Evolutionary conservation across 2,329 filamentous ascomycete genomes (phyloP).

Genomic region (Corynespora cassiicola): DNA sequence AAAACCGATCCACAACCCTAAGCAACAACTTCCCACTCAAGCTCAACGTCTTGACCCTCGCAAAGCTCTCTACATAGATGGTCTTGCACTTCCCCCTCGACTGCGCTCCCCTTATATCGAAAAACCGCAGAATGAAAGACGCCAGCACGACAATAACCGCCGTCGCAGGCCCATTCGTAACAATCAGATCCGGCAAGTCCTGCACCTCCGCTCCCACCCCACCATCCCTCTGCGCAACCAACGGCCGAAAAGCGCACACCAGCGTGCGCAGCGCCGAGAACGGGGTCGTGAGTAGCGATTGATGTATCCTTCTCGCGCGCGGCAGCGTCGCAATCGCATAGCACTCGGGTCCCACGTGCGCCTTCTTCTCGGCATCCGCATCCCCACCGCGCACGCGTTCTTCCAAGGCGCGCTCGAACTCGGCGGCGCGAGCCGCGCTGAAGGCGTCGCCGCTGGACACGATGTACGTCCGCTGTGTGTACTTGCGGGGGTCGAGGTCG

Average conservation of each 20-base stretch:
- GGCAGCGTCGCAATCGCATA: conserved; percentile 74
- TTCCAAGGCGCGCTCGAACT: conserved; percentile 64
- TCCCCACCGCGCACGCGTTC: conserved; percentile 15
- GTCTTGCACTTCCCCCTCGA: conserved; percentile 67
- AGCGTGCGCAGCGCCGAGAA: conserved; percentile 71
- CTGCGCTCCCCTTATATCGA: conserved; percentile 47
- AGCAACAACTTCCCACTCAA: conserved; percentile 81
- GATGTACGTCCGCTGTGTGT: conserved; percentile 78
- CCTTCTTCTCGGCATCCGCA: conserved; percentile 3
- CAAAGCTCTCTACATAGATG: conserved; percentile 93
- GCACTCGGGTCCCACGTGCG: conserved; percentile 40
- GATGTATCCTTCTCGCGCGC: conserved; percentile 82
- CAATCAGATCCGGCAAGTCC: conserved; percentile 73
- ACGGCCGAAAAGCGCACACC: conserved; percentile 64
- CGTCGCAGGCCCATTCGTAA: conserved; percentile 89
- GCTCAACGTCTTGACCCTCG: conserved; percentile 81
- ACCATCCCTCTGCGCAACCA: no score
- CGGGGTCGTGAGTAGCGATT: conserved; percentile 76
- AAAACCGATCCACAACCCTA: conserved; percentile 74
- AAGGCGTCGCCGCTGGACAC: conserved; percentile 78
- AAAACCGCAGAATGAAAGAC: conserved; percentile 62
- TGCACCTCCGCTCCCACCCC: conserved; percentile 13
- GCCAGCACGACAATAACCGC: conserved; percentile 76
- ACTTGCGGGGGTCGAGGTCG: conserved; percentile 55
- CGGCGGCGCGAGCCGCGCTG: conserved; percentile 67